A percentile compares a stretch with the other conserved stretches of the same genome.
Conservation (phyloP, 2,329 filamentous ascomycete genomes). For the Diaporthe eres region DNA sequence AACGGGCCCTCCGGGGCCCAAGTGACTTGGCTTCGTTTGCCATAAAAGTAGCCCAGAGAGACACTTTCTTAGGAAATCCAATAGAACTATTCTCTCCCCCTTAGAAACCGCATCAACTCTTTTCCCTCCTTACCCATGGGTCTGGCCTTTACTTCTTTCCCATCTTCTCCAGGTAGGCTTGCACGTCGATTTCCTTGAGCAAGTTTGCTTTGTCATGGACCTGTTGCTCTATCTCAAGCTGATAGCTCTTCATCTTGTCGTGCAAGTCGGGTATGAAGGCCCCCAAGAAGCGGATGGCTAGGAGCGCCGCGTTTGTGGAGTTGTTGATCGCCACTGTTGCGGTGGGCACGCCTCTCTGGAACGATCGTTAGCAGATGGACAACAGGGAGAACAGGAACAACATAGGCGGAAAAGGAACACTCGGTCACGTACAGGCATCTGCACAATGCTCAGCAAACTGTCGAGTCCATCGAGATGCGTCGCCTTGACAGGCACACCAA, state of each 20-base stretch:
- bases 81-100: too few species aligned
- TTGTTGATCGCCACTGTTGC: constrained; percentile 87
- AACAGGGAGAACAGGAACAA: constrained; percentile 54
- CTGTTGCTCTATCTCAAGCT: constrained; percentile 72
- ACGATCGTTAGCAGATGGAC: constrained; percentile 53
- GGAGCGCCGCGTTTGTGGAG: constrained; percentile 80
- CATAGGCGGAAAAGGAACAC: neutral
- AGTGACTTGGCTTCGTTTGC: too few species aligned
- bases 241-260: constrained; percentile 72
- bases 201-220: constrained; percentile 74
- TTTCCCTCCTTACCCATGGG: too few species aligned
- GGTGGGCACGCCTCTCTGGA: constrained; percentile 74
- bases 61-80: too few species aligned
- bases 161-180: constrained; percentile 65
- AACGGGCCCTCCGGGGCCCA: too few species aligned
- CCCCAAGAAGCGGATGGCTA: constrained; percentile 79
- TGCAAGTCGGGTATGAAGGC: constrained; percentile 68
- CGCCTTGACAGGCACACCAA: constrained; percentile 83
- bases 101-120: too few species aligned
- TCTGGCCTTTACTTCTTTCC: constrained; percentile 46
- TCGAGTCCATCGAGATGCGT: constrained; percentile 81
- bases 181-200: constrained; percentile 69
- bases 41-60: too few species aligned
- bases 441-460: constrained; percentile 79
- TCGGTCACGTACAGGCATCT: constrained; percentile 74